Evolutionary conservation across 2,329 filamentous ascomycete species (phyloP), one percentile per base, ranked within the genome.

Genomic region (Botrytis fragariae): DNA sequence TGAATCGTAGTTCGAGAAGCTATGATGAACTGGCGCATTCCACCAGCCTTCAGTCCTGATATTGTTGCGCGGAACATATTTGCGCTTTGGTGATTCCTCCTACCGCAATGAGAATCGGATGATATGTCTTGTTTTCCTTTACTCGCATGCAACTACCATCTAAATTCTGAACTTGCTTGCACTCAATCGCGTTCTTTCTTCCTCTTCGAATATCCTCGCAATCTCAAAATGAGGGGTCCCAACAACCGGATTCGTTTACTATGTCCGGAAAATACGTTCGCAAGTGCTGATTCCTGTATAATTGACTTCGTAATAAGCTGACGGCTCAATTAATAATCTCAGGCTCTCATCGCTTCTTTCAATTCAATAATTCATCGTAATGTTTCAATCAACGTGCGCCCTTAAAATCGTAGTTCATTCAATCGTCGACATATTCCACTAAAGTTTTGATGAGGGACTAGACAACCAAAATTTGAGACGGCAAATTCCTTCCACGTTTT

Each of bases 11-110:
- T 32, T n/a, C n/a, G 32, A 25, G 29, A 54, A 44, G 44, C 59
- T 44, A 44, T 70, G 29, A 62, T 44, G 25, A 62, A n/a, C 22
- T 62, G 64, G 39, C 54, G 64, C 37, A 69, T 44, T 62, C 16
- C 71, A 14, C n/a, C 45, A 70, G n/a, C 44, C 16, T 57, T 18
- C 20, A 51, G 37, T 20, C 25, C 32, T 39, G 18, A 44, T 51
- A 62, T 32, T 35, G 65, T 29, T 60, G 42, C 39, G 29, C 71
- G 65, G 25, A 70, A 62, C 71, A 73, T 73, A 29, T 12, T 44
- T 61, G 65, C 29, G 42, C n/a, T 37, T 45, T 32, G 68, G 42
- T 25, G 20, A 4, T 25, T 42, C 37, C 48, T 57, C 22, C 39
- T 68, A 14, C 25, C 32, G 7, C 45, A 29, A 54, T 12, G 18